Conservation (phyloP, 2,329 filamentous ascomycete species). For the Ilyonectria mors-panacis region DNA sequence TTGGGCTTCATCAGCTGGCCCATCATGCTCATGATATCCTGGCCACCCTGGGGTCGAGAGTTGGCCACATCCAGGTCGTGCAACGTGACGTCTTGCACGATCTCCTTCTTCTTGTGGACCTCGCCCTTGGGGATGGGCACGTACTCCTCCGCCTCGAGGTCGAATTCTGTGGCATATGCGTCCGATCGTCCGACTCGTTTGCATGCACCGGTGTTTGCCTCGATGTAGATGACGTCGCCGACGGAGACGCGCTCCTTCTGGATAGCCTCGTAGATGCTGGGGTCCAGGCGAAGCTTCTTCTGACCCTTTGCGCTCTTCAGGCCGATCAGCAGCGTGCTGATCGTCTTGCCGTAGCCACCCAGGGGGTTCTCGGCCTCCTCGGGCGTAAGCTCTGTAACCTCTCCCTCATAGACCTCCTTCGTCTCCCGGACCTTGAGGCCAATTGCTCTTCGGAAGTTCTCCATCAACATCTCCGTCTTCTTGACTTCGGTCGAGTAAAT, state of each 20-base stretch:
- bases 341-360: constrained; percentile 96
- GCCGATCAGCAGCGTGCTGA: constrained; percentile 94
- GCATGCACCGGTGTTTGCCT: constrained; percentile 98
- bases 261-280: constrained; percentile 99
- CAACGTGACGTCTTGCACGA: constrained; percentile 97
- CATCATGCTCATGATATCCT: constrained; percentile 99
- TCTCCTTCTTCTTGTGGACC: constrained; percentile 99
- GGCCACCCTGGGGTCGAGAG: constrained; percentile 92
- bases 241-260: constrained; percentile 97
- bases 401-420: constrained; percentile 99
- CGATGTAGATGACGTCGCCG: constrained; percentile 98
- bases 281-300: constrained; percentile 97
- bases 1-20: constrained; percentile 99
- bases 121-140: constrained; percentile 99
- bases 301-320: constrained; percentile 96
- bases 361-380: constrained; percentile 98
- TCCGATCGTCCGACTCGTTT: constrained; percentile 97
- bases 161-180: constrained; percentile 98
- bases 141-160: constrained; percentile 98
- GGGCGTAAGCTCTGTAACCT: constrained; percentile 96
- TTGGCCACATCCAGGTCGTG: constrained; percentile 98
- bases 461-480: constrained; percentile 99
- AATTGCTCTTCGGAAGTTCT: constrained; percentile 98
- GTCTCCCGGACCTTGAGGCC: constrained; percentile 97
- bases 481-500: constrained; percentile 99